Conservation (phyloP, 2,329 filamentous ascomycete genomes). For the Talaromyces amestolkiae region DNA sequence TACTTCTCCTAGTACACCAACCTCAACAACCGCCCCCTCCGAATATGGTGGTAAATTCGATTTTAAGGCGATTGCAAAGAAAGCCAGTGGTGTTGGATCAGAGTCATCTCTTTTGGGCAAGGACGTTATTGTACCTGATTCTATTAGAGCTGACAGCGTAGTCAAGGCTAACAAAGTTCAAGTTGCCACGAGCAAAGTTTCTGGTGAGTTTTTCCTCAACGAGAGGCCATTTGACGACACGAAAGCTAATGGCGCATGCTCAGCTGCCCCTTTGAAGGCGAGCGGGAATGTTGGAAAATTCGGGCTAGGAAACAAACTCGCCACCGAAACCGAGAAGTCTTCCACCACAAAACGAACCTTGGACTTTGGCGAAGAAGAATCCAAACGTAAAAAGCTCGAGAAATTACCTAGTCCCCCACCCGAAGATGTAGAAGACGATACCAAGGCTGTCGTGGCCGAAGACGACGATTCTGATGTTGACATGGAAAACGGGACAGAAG, state of each 20-base stretch:
- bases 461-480: conserved; percentile 72
- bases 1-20: conserved; percentile 49
- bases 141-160: conserved; percentile 44
- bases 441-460: conserved; percentile 41
- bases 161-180: conserved; percentile 45
- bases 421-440: conserved; percentile 58
- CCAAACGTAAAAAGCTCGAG: conserved; percentile 80
- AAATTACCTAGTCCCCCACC: conserved; percentile 78
- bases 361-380: conserved; percentile 85
- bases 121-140: conserved; percentile 52
- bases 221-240: not conserved
- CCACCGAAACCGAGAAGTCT: conserved; percentile 63
- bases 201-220: conserved; percentile 33
- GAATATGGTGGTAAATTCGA: conserved; percentile 78
- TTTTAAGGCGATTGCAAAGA: conserved; percentile 81
- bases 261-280: conserved; percentile 60
- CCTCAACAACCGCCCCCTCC: conserved; percentile 22
- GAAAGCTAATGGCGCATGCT: conserved; percentile 25
- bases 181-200: conserved; percentile 41
- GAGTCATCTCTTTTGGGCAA: conserved; percentile 56
- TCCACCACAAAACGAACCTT: conserved; percentile 69
- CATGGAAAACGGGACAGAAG: conserved; percentile 77
- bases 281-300: conserved; percentile 78
- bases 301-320: conserved; percentile 69
- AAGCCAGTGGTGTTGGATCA: conserved; percentile 61